Base-by-base conservation (phyloP, 208 protist species). In the Porcisia hertigi region DNA sequence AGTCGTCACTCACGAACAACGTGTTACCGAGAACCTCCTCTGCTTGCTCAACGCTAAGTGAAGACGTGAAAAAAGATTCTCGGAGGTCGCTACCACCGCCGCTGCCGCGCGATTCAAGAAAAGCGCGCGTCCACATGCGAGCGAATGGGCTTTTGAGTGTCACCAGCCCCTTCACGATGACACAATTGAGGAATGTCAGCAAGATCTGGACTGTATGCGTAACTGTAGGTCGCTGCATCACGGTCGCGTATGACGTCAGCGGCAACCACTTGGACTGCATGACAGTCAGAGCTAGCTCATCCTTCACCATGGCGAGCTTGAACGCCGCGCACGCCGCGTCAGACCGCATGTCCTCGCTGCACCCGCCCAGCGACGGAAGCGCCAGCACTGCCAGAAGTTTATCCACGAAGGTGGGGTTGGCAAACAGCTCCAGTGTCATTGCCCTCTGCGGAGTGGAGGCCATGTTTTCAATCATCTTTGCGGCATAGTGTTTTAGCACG, bases 391-490 rank as follows among this genome's bases (percentile, higher is more conserved):
- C 39, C 30, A 98, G 62, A 34, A 98, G 77, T 62, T 77, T 69
- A 45, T 92, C 78, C 23, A 97, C 77, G 49, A 90, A 86, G 5
- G 80, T 70, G 30, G 84, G 30, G 34, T 84, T 90, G 63, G 85
- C 71, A 76, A 97, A 96, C 25, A 89, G 52, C 30, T 85, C 75
- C 20, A 75, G n/a, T 5, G 81, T 83, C 66, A 94, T 81, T 52
- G 79, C 62, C 25, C 78, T 85, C 71, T 95, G 87, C 63, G 67
- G 70, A 3, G 91, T 85, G 0, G 92, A 91, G n/a, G 89, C 80
- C 52, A 98, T 77, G 82, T 98, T 98, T 77, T 98, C 96, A 47
- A 98, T 88, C 45, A 90, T 88, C 73, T 97, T 97, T 4, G 91
- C 85, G 41, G 90, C 92, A 84, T 97, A 98, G 75, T 98, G 94